Evolutionary conservation across 352 stramenopile genomes (phyloP), one percentile per base, ranked within the genome.

Genomic region (Phytophthora rubi): DNA sequence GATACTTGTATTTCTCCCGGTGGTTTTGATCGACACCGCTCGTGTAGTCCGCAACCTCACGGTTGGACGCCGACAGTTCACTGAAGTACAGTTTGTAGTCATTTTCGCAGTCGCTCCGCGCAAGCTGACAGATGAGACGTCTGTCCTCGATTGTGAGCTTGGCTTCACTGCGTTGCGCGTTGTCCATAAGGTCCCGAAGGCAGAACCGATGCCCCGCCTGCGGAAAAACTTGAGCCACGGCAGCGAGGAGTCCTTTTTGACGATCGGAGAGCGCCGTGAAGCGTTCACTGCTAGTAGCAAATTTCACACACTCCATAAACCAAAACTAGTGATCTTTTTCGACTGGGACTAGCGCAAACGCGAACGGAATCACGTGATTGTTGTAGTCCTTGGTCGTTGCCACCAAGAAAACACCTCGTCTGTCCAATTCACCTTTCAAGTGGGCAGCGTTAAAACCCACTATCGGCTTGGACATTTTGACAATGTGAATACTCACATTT

Each of bases 261-360:
- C 16, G 45, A 13, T 64, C 54, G 4, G 62, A 59, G 2, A 65
- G 0, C 9, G 51, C 21, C 10, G 54, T 60, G 10, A 65, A 51
- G 48, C 48, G 39, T n/a, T 56, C 49, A 12, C 57, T 13, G 7
- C 4, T 2, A 1, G 4, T 49, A 6, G 39, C 60, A 9, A 39
- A 15, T 7, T 62, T 62, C 0, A 53, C 39, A 21, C 8, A 44
- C 28, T 18, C 33, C 21, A 73, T 51, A 44, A 78, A 78, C 59
- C 62, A 77, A 0, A 5, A 3, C 70, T 60, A 81, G 35, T 79
- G 65, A 0, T 81, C 61, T 44, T 75, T 61, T 53, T 79, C 67
- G 0, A 54, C 6, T 1, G 47, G 32, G 4, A 79, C 64, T 4
- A 83, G 15, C 0, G 49, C 63, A 3, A 79, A 47, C 0, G 28